Evolutionary conservation across 805 yeast species (phyloP).

Genomic region (Cyberlindnera saturnus): DNA sequence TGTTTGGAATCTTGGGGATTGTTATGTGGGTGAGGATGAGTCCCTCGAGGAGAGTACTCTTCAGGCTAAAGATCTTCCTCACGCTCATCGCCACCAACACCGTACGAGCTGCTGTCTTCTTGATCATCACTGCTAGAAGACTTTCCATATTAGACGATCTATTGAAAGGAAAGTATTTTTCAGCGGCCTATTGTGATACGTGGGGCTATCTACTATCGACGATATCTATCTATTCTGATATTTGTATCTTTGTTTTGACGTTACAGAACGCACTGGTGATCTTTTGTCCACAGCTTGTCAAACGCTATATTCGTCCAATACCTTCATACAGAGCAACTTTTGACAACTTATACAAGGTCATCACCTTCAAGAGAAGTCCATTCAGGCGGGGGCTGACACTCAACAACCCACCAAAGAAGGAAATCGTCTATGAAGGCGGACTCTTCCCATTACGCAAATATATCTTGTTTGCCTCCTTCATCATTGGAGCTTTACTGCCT

Average conservation of each 20-base stretch:
- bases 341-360: conserved; percentile 1
- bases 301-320: conserved; percentile 5
- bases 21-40: conserved; percentile 20
- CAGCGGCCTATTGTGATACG: conserved; percentile 13
- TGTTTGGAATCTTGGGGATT: conserved; percentile 13
- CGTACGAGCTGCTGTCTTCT: conserved; percentile 11
- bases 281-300: conserved; percentile 10
- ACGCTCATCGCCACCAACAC: conserved; percentile 14
- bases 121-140: conserved; percentile 3
- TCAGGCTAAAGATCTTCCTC: conserved; percentile 17
- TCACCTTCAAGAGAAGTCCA: conserved; percentile 3
- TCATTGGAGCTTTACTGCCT: conserved; percentile 1
- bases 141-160: not conserved
- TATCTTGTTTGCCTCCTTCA: not conserved
- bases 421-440: conserved; percentile 20
- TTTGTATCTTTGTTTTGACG: conserved; percentile 14
- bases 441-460: conserved; percentile 9
- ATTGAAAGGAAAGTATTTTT: not conserved
- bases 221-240: conserved; percentile 13
- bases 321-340: conserved; percentile 5
- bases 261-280: conserved; percentile 18
- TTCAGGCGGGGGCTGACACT: not conserved
- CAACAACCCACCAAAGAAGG: not conserved
- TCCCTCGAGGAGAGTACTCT: conserved; percentile 15
- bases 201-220: conserved; percentile 14